A percentile compares a stretch with the other conserved stretches of the same genome.
Evolutionary conservation across 106 monocot species (phyloP).

Genomic region (Cymbidium sinense): DNA sequence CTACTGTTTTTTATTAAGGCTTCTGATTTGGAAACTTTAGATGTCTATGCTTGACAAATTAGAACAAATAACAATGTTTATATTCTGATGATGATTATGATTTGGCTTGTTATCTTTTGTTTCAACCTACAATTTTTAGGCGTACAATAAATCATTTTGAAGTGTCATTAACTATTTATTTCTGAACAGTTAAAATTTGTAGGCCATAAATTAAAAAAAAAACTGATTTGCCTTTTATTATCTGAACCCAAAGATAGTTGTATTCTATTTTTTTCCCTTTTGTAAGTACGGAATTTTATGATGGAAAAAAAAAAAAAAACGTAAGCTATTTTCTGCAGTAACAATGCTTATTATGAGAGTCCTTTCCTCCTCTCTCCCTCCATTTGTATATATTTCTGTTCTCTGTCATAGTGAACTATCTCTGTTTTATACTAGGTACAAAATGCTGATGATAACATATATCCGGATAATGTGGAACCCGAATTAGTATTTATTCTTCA

Average conservation of each 20-base stretch:
- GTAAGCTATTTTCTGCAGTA: neutral
- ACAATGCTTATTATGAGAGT: neutral
- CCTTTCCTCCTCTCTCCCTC: neutral
- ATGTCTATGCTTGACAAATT: neutral
- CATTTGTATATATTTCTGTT: neutral
- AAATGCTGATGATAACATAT: constrained; percentile 97
- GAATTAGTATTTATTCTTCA: constrained; percentile 89
- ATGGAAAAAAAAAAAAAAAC: neutral
- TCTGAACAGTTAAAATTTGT: neutral
- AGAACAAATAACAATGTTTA: neutral
- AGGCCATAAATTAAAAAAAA: neutral
- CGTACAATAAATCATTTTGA: neutral
- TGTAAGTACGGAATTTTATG: neutral
- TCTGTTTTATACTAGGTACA: constrained; percentile 54
- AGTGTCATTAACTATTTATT: neutral
- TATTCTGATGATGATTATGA: constrained; percentile 1
- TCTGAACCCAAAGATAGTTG: neutral
- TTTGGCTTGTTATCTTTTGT: neutral
- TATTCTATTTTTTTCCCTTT: neutral
- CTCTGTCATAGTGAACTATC: neutral
- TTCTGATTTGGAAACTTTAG: neutral
- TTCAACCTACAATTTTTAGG: neutral
- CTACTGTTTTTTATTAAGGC: neutral
- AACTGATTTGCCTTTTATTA: neutral
- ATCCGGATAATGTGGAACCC: constrained; percentile 62